phyloP scores from a whole-genome alignment of 2,329 filamentous ascomycete genomes.

The Venturia aucupariae region DNA sequence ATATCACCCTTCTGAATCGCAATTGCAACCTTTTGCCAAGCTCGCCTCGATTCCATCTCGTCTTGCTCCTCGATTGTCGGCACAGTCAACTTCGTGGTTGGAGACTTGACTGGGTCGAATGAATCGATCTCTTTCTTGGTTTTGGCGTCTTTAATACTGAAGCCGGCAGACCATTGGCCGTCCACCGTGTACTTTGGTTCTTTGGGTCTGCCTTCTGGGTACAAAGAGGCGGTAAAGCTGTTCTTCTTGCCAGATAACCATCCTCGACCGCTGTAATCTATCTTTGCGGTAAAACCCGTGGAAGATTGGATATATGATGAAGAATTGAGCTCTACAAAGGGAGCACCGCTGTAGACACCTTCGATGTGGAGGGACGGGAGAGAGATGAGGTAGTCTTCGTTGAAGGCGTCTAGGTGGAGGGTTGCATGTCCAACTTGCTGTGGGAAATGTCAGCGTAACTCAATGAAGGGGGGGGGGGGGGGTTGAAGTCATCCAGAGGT shows the following conservation, averaged over 20 bases:
- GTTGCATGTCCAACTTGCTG: constrained; percentile 80
- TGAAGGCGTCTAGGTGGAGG: constrained; percentile 57
- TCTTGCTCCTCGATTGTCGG: constrained; percentile 71
- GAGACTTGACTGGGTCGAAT: constrained; percentile 38
- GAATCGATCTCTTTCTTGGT: constrained; percentile 34
- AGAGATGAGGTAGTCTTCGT: constrained; percentile 80
- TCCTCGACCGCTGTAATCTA: constrained; percentile 88
- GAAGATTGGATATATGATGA: constrained; percentile 78
- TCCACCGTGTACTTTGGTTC: constrained; percentile 70
- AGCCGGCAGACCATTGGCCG: constrained; percentile 82
- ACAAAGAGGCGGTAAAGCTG: constrained; percentile 67
- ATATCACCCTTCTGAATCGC: constrained; percentile 77
- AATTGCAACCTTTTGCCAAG: constrained; percentile 77
- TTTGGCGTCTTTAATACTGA: constrained; percentile 64
- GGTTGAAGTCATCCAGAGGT: too few relatives aligned
- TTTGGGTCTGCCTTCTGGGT: constrained; percentile 59
- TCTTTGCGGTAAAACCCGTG: constrained; percentile 76
- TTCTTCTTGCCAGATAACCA: constrained; percentile 98
- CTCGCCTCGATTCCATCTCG: constrained; percentile 75
- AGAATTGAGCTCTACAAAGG: constrained; percentile 85
- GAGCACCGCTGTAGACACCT: constrained; percentile 74
- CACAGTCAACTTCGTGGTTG: constrained; percentile 58
- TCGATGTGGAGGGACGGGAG: constrained; percentile 89
- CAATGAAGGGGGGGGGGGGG: neutral
- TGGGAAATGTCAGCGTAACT: neutral